Evolutionary conservation across 805 yeast species (phyloP), one percentile per base, ranked within the genome.

Genomic region (Lachancea quebecensis): DNA sequence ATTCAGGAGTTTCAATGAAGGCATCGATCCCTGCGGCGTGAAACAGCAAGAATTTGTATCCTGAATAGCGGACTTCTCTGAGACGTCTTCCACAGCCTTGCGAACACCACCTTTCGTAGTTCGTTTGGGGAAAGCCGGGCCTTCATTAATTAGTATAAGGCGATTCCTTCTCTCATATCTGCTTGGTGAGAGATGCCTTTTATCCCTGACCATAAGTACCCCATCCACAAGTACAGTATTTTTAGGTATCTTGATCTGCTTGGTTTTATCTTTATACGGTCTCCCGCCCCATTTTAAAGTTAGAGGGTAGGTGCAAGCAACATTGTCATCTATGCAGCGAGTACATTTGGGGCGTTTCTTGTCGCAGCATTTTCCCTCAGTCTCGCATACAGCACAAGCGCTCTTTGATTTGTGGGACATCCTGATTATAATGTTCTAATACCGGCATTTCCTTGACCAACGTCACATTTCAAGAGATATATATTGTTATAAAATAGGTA

Each of bases 211-310:
- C 29, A 42, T 41, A 27, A 50, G 41, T 9, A 48, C 41, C 2
- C 53, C 53, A 25, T 48, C 44, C 15, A 45, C 44, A 32, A 50
- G 27, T 12, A 16, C 39, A 10, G 50, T 47, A 27, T 48, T 45
- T 14, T 34, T 35, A 12, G 52, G 52, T 15, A 48, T 44, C 10
- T 46, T 49, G 29, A 47, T 35, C 16, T 27, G 42, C 31, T 48
- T 53, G 18, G 34, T 32, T 38, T 40, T 47, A 35, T 51, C 38
- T 35, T 51, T 53, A 41, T 51, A 51, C 5, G 52, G 55, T 17
- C 57, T 39, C 9, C 57, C 57, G 10, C 57, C 50, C 49, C 47
- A 49, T 21, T 7, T 21, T 7, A 21, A 21, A 21, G 25, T 21
- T 21, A 21, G 7, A 21, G 25, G 25, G 25, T 21, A 21, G 25